Base-by-base conservation (phyloP, 2,329 filamentous ascomycete species). In the Chaetomium globosum region DNA sequence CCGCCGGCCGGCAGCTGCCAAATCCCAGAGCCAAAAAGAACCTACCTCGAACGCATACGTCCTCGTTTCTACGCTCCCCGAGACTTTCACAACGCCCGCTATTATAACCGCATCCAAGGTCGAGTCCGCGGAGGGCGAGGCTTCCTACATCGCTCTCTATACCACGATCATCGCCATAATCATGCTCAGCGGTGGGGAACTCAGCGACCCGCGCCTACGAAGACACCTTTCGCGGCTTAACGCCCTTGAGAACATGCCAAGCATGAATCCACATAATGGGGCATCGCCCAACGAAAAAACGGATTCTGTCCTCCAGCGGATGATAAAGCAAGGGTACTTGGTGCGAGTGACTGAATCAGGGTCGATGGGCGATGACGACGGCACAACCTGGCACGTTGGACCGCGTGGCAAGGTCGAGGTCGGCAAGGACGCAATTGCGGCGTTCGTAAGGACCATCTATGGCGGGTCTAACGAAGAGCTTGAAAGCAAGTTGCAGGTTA, bases 331-430 rank as follows among this genome's bases (percentile, higher is more conserved):
- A 61, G 91, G 90, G 0, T 99, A 99, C 74, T 80, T 99, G 2
- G 82, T 93, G 43, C 90, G 87, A 69, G 83, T 88, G 58, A 84
- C 88, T 23, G 93, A 97, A 71, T 85, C 79, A 53, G 80, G 81
- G 31, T 61, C 67, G 78, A 71, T 80, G 33, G 87, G 86, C 1
- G 91, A 90, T 30, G 91, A 96, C 46, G 88, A 94, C 68, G 82
- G 86, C 2, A 82, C 92, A 8, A 93, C 91, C 56, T 99, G 92
- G 84, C 85, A 90, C 63, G 85, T 97, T 16, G 95, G 95, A 0
- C 89, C 92, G 6, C 85, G 95, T 26, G 94, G 91, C 6, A 95
- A 90, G 77, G 83, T 93, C 8, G 95, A 98, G 77, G 85, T 98
- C 43, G 91, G 90, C 0, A 82, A 88, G n/a, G 83, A 87, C 58